phyloP scores from a whole-genome alignment of 1,139 yeast species.

The Kurtzmaniella quercitrusa region DNA sequence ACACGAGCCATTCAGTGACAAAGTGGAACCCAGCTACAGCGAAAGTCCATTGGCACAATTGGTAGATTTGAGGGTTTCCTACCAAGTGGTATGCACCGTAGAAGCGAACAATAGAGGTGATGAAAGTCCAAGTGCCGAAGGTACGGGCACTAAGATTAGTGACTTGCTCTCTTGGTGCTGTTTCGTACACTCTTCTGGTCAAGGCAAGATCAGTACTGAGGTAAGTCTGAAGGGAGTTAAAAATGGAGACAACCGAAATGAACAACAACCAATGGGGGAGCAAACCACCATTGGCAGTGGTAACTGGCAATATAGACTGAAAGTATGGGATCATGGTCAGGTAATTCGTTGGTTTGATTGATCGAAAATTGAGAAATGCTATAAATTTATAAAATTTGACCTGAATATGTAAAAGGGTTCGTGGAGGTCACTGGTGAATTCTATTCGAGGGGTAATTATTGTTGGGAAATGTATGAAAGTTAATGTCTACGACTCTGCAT shows the following conservation, averaged over 20 bases:
- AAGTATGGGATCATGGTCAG: conserved; percentile 13
- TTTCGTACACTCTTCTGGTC: conserved; percentile 76
- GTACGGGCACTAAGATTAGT: conserved; percentile 87
- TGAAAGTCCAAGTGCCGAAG: conserved; percentile 95
- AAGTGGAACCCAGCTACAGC: conserved; percentile 82
- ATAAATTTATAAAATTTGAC: no score
- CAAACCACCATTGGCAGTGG: conserved; percentile 31
- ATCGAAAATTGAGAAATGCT: no score
- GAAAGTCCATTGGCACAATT: conserved; percentile 79
- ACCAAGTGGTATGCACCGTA: conserved; percentile 78
- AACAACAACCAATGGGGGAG: conserved; percentile 47
- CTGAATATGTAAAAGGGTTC: no score
- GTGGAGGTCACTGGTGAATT: no score
- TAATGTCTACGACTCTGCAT: no score
- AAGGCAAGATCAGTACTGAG: conserved; percentile 59
- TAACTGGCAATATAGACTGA: conserved; percentile 21
- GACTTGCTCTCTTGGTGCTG: conserved; percentile 52
- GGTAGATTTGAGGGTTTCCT: conserved; percentile 63
- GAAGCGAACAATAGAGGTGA: conserved; percentile 78
- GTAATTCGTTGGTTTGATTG: no score
- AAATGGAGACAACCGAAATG: conserved; percentile 82
- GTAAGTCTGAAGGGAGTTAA: conserved; percentile 90
- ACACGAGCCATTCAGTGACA: conserved; percentile 75
- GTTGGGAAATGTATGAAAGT: no score
- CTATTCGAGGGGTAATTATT: no score